Evolutionary conservation across 225 moss, liverwort and hornwort genomes (phyloP), one percentile per base, ranked within the genome.

Genomic region (Pseudoscleropodium purum): DNA sequence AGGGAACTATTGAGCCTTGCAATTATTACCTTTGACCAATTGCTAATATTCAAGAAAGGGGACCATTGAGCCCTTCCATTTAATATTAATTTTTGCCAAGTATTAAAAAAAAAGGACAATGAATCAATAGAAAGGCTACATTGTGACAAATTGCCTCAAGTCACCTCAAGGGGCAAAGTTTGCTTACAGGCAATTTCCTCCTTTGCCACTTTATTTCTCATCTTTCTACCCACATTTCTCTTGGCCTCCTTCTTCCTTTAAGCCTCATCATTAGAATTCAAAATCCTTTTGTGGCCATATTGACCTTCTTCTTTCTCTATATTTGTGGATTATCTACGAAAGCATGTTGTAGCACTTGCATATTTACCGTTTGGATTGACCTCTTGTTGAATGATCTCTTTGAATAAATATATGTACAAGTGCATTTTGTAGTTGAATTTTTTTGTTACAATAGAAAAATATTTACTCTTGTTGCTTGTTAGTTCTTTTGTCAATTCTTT

Each of bases 401-500:
- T 29, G 15, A 45, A 74, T 6, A 74, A 10, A 29, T 9, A 2
- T 30, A 11, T 11, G 6, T 45, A 45, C 45, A 18, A 47, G 7
- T 47, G 1, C 2, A 18, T 18, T 18, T 75, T 47, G 47, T 45
- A 30, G 3, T 12, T 73, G 9, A 3, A 2, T 2, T 17, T 45
- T 17, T 45, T 45, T 74, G 18, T 6, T 45, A 45, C 17, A 29
- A 45, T 27, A 16, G 17, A 10, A 3, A 45, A 45, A 45, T 27
- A 45, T 74, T 45, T 17, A 3, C 2, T 73, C 1, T 73, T 16
- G 16, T 27, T 74, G 16, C 10, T 74, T 17, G 3, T 13, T 73
- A 3, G 15, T 74, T 74, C 1, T 9, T 15, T 73, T 27, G 0
- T 41, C 1, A 0, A 3, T 9, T 16, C 41, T 4, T 9, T 29